Conservation (phyloP, 768 basidiomycete genomes). For the Suillus luteus region DNA sequence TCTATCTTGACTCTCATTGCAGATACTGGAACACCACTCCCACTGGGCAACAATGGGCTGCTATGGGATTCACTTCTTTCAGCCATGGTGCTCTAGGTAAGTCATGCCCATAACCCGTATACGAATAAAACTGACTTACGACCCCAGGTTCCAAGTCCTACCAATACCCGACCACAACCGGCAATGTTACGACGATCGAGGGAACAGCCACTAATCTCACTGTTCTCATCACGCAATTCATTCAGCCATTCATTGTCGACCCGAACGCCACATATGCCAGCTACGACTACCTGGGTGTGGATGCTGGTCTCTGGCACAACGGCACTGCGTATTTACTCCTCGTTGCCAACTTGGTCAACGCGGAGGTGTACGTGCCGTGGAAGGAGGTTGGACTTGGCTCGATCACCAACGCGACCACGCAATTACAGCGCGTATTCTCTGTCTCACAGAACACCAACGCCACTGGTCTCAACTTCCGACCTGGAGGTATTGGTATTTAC, state of each 20-base stretch:
- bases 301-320: slow-evolving; percentile 26
- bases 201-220: slow-evolving; percentile 19
- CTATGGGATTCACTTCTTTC: slow-evolving; percentile 27
- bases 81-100: slow-evolving; percentile 30
- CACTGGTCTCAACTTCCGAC: slow-evolving; percentile 23
- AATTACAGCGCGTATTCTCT: slow-evolving; percentile 22
- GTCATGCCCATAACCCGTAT: neutral
- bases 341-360: slow-evolving; percentile 16
- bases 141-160: slow-evolving; percentile 30
- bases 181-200: slow-evolving; percentile 27
- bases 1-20: slow-evolving; percentile 3
- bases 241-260: slow-evolving; percentile 28
- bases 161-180: slow-evolving; percentile 28
- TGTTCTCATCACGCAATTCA: neutral
- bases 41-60: slow-evolving; percentile 29
- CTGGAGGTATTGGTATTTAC: slow-evolving; percentile 27
- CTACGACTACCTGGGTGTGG: slow-evolving; percentile 25
- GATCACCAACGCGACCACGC: slow-evolving; percentile 20
- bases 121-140: neutral
- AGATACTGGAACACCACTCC: slow-evolving; percentile 36
- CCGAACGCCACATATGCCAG: slow-evolving; percentile 10
- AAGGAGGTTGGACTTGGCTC: slow-evolving; percentile 17
- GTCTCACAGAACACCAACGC: slow-evolving; percentile 18
- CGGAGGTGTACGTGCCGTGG: slow-evolving; percentile 20
- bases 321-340: slow-evolving; percentile 27